Base-by-base conservation (phyloP, 345 rosid species). In the Murraya koenigii region DNA sequence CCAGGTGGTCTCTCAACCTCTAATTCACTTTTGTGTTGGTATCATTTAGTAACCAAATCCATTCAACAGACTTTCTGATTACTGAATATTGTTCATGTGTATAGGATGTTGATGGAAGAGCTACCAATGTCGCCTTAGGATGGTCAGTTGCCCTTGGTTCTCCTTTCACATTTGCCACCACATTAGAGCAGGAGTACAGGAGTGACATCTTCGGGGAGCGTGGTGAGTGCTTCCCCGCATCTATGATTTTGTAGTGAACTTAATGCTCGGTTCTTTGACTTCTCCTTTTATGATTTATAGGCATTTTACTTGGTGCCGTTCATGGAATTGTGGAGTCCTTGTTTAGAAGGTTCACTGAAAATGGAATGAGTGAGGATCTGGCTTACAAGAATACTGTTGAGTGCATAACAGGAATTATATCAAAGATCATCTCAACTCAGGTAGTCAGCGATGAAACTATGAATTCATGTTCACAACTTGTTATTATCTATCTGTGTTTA, bases 141-240 rank as follows among this genome's bases (percentile, higher is more conserved):
- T 95, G 97, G 95, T 95, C 97, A 5, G 86, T 95, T 81, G 98
- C 95, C 67, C 94, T 93, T 75, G 98, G 97, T 41, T 95, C 98
- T 69, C 97, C 97, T 54, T 92, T 90, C 78, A 88, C 97, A 7
- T 95, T 95, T 86, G 97, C 94, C 28, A 93, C 95, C 26, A 93
- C 94, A 52, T 84, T 94, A 79, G 98, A 94, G 85, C 92, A 89
- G 81, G 98, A 94, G 86, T 94, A 94, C 85, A 92, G 80, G 92
- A 94, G 98, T 88, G 98, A 94, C 82, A 94, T 94, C 76, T 94
- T 94, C 72, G 98, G 98, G 75, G 98, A 94, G 83, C 86, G 97
- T 20, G 98, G 98, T 91, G 62, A 81, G 91, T 81, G 41, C 56
- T 47, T 56, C 68, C 30, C 15, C 9, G 5, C 30, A 22, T 72